Conservation (phyloP, 1,284 basidiomycete species). For the Cutaneotrichosporon sp. region DNA sequence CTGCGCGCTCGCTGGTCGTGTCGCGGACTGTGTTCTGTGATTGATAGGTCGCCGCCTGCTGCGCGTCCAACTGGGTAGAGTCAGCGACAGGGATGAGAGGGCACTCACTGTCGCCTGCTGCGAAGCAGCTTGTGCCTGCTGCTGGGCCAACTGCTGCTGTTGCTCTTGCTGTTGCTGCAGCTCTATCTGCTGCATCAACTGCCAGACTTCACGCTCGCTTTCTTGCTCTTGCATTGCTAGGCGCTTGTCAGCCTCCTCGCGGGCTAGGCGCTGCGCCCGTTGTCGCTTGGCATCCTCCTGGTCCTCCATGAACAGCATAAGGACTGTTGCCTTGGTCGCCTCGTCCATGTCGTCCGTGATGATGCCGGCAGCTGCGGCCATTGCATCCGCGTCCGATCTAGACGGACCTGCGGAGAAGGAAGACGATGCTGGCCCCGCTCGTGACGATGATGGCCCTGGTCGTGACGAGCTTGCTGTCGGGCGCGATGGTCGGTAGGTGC, state of each 20-base stretch:
- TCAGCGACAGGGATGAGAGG: not conserved
- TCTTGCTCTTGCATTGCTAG: conserved; percentile 49
- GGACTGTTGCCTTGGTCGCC: conserved; percentile 30
- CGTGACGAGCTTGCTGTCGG: not conserved
- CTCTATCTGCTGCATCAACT: conserved; percentile 33
- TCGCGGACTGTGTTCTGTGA: too few relatives aligned
- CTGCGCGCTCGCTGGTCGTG: not conserved
- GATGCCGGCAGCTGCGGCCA: not conserved
- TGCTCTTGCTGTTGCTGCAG: conserved; percentile 46
- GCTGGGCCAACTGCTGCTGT: conserved; percentile 20
- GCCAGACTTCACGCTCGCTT: conserved; percentile 42
- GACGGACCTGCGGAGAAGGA: conserved; percentile 1
- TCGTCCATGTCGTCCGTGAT: conserved; percentile 6
- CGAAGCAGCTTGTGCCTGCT: not conserved
- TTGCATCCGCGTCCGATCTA: not conserved
- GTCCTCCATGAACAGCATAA: conserved; percentile 40
- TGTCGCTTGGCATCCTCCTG: conserved; percentile 30
- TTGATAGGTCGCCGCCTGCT: not conserved
- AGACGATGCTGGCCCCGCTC: not conserved
- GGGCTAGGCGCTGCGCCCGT: conserved; percentile 16
- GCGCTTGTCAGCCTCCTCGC: conserved; percentile 34
- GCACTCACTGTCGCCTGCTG: not conserved
- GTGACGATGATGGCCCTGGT: not conserved
- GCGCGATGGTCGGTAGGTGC: conserved; percentile 7
- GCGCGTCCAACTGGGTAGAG: not conserved